Conservation (phyloP, 2,329 filamentous ascomycete genomes). For the Nectriaceae sp. region DNA sequence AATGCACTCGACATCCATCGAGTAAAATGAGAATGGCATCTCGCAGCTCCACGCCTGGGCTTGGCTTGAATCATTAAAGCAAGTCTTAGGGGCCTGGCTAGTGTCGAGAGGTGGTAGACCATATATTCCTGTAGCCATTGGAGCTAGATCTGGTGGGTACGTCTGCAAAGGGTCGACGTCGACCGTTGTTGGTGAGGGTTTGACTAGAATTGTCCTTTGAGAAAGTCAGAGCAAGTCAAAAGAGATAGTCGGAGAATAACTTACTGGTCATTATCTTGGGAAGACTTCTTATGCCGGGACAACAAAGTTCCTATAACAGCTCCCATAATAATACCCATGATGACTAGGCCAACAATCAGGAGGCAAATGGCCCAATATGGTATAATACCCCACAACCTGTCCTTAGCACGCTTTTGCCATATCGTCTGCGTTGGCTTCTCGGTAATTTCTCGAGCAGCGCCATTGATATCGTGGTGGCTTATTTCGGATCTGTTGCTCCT, state of each 20-base stretch:
- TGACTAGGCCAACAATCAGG: slow-evolving; percentile 46
- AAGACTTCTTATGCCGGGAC: slow-evolving; percentile 19
- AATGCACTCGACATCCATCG: slow-evolving; percentile 41
- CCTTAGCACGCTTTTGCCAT: slow-evolving; percentile 56
- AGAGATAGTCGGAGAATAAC: neutral
- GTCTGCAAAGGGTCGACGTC: slow-evolving; percentile 55
- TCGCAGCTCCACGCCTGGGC: slow-evolving; percentile 66
- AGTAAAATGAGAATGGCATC: slow-evolving; percentile 47
- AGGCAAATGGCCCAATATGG: slow-evolving; percentile 64
- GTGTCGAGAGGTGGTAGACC: slow-evolving; percentile 56
- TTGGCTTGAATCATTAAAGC: slow-evolving; percentile 57
- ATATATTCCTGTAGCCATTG: slow-evolving; percentile 57
- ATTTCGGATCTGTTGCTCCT: slow-evolving; percentile 50
- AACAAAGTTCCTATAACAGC: slow-evolving; percentile 55
- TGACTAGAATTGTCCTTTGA: slow-evolving; percentile 6
- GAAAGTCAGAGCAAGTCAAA: neutral
- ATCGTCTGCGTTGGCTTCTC: slow-evolving; percentile 52
- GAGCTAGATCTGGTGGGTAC: slow-evolving; percentile 51
- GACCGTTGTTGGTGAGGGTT: slow-evolving; percentile 39
- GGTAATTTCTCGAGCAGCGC: slow-evolving; percentile 43
- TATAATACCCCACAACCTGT: slow-evolving; percentile 59
- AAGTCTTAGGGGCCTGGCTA: slow-evolving; percentile 52
- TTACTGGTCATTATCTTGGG: slow-evolving; percentile 1
- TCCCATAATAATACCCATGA: slow-evolving; percentile 58
- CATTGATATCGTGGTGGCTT: slow-evolving; percentile 58